Evolutionary conservation across 169 alveolate species (phyloP).

Genomic region (Plasmodium adleri): DNA sequence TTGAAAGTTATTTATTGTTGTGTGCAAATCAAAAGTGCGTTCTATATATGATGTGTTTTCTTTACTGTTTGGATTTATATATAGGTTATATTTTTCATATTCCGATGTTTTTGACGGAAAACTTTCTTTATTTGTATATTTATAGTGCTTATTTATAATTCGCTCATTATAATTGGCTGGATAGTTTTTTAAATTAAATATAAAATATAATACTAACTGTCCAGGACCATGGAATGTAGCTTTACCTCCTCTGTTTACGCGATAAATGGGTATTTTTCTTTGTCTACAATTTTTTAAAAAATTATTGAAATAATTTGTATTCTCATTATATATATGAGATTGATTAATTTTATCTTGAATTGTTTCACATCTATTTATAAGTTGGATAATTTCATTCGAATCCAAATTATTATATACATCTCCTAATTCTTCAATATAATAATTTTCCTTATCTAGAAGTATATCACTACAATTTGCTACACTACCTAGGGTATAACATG

Average conservation of each 20-base stretch:
- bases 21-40: constrained; percentile 57
- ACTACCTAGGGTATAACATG: constrained; percentile 82
- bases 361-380: constrained; percentile 18
- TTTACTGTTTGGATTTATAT: neutral
- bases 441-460: constrained; percentile 22
- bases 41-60: constrained; percentile 8
- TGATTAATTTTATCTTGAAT: constrained; percentile 9
- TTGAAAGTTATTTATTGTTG: constrained; percentile 67
- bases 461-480: constrained; percentile 65
- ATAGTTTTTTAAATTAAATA: constrained; percentile 78
- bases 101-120: constrained; percentile 3
- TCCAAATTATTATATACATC: constrained; percentile 22
- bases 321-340: constrained; percentile 42
- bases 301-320: constrained; percentile 23
- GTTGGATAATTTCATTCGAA: constrained; percentile 13
- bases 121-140: constrained; percentile 19
- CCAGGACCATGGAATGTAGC: constrained; percentile 86
- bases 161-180: constrained; percentile 40
- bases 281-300: constrained; percentile 15
- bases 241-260: constrained; percentile 84
- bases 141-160: constrained; percentile 28
- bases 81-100: neutral
- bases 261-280: constrained; percentile 66
- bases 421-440: constrained; percentile 64
- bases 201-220: constrained; percentile 80